These are phyloP conservation scores for Tolypocladium amazonense DNA, from an alignment of 2,329 filamentous ascomycete species.

Conservation along the genomic window DNA sequence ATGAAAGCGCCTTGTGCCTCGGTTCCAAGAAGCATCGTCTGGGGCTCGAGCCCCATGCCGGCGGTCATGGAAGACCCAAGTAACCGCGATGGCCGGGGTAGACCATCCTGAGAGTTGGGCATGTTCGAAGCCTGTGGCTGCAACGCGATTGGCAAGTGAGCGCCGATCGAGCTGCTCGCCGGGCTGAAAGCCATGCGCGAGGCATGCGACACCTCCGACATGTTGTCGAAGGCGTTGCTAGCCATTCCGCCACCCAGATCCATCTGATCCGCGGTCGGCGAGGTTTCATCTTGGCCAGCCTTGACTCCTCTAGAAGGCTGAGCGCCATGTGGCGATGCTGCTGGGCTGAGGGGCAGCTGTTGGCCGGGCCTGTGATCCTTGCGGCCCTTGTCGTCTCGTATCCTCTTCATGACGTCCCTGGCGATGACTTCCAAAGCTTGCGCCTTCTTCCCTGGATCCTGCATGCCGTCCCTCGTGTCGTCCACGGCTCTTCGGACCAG, in stretches of 20 bases:
- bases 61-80: conserved; percentile 12
- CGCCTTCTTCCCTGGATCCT: conserved; percentile 42
- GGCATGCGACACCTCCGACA: conserved; percentile 11
- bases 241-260: conserved; percentile 11
- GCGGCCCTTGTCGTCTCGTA: conserved; percentile 55
- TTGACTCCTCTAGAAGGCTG: not conserved
- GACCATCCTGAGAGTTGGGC: conserved; percentile 6
- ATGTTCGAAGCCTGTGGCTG: conserved; percentile 10
- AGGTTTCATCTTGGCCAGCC: not conserved
- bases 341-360: conserved; percentile 1
- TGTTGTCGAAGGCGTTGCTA: conserved; percentile 11
- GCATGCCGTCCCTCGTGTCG: conserved; percentile 33
- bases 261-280: conserved; percentile 4
- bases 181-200: conserved; percentile 14
- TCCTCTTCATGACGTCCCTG: conserved; percentile 67
- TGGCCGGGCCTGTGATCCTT: conserved; percentile 27
- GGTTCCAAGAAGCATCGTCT: conserved; percentile 27
- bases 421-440: conserved; percentile 62
- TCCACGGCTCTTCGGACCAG: conserved; percentile 45
- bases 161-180: conserved; percentile 6
- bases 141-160: conserved; percentile 11
- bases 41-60: conserved; percentile 19
- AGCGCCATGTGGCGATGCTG: not conserved
- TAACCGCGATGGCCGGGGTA: conserved; percentile 12
- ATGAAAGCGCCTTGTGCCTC: conserved; percentile 25